phyloP scores from a whole-genome alignment of 768 basidiomycete genomes.

The Mrakia blollopis region DNA sequence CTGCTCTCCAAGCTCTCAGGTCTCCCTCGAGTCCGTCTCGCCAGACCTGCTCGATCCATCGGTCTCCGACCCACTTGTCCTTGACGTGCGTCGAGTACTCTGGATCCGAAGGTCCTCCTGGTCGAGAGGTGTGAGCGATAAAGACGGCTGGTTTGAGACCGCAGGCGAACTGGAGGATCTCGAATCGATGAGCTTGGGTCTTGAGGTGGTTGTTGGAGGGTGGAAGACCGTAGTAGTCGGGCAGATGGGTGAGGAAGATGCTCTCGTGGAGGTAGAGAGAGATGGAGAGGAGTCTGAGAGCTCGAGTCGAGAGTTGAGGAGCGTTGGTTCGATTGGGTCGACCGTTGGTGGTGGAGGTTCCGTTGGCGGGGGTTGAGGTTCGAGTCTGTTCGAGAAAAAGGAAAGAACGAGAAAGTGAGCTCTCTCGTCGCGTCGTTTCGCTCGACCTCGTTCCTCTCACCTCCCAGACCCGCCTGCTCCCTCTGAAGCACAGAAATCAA shows the following conservation, averaged over 20 bases:
- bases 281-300: conserved; percentile 16
- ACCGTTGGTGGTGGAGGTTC: neutral
- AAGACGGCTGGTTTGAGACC: conserved; percentile 18
- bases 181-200: conserved; percentile 10
- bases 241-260: conserved; percentile 6
- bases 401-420: neutral
- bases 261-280: conserved; percentile 15
- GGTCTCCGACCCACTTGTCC: conserved; percentile 1
- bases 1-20: conserved; percentile 6
- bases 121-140: neutral
- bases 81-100: conserved; percentile 3
- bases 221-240: neutral
- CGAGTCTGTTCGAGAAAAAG: neutral
- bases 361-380: neutral
- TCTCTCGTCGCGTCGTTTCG: no score
- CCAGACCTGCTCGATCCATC: conserved; percentile 17
- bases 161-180: conserved; percentile 14
- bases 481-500: neutral
- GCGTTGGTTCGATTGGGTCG: no score
- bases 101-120: neutral
- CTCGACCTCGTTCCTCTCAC: no score
- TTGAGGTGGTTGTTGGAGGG: neutral
- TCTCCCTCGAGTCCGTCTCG: conserved; percentile 4
- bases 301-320: conserved; percentile 7
- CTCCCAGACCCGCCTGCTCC: neutral